Percentiles rank a stretch among this genome's conserved stretches.
These are phyloP conservation scores for Davidsoniella australis DNA, from an alignment of 2,329 filamentous ascomycete species.

Conservation along the genomic window DNA sequence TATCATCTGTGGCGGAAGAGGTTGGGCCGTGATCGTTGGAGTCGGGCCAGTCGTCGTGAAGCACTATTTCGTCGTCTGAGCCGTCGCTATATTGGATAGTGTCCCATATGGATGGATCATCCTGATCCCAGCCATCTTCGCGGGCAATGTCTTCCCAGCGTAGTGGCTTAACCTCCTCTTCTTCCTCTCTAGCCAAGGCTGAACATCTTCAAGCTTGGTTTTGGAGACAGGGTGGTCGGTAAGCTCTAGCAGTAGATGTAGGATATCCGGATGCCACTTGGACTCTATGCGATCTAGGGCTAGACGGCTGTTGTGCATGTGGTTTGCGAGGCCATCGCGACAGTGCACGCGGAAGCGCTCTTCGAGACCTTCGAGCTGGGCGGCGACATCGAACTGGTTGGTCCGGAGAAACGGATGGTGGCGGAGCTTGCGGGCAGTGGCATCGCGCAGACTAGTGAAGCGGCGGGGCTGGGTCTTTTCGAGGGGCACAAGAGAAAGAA, in stretches of 20 bases:
- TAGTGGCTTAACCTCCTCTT: conserved; percentile 31
- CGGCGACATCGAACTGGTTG: conserved; percentile 58
- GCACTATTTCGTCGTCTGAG: conserved; percentile 36
- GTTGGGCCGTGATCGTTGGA: conserved; percentile 22
- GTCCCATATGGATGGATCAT: conserved; percentile 52
- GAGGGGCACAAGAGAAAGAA: background rate
- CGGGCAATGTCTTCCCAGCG: conserved; percentile 66
- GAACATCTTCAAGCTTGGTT: conserved; percentile 46
- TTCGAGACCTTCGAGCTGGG: conserved; percentile 52
- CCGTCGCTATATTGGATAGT: conserved; percentile 51
- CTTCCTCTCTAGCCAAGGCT: conserved; percentile 23
- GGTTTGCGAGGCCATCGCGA: conserved; percentile 62
- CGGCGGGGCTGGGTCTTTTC: conserved; percentile 11
- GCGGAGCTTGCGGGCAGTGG: conserved; percentile 24
- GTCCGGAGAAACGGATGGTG: conserved; percentile 44
- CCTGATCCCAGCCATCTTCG: conserved; percentile 52
- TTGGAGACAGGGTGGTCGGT: conserved; percentile 65
- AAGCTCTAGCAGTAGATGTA: conserved; percentile 63
- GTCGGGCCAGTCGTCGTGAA: conserved; percentile 21
- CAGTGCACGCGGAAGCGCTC: conserved; percentile 74
- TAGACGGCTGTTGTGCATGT: conserved; percentile 40
- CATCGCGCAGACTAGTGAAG: conserved; percentile 20
- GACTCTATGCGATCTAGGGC: conserved; percentile 36
- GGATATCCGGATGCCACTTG: conserved; percentile 61
- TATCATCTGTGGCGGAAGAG: conserved; percentile 13